Evolutionary conservation across 352 stramenopile species (phyloP).

Genomic region (Phytophthora nicotianae): DNA sequence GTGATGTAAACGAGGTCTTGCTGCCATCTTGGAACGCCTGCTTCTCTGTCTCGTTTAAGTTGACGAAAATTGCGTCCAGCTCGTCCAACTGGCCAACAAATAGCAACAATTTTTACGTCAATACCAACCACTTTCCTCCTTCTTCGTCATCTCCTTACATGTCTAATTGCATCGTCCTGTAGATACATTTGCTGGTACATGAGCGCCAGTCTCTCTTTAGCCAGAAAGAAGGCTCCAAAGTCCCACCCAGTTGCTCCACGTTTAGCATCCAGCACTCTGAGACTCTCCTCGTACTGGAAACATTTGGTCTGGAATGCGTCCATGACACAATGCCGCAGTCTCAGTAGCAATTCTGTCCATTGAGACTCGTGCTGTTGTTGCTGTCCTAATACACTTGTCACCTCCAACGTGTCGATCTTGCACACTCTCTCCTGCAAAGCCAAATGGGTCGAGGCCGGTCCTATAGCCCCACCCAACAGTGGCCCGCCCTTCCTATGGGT

Average conservation of each 20-base stretch:
- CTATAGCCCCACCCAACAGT: slow-evolving; percentile 11
- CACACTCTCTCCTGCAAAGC: slow-evolving; percentile 64
- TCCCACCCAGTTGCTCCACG: slow-evolving; percentile 62
- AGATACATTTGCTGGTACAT: slow-evolving; percentile 89
- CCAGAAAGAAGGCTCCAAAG: slow-evolving; percentile 79
- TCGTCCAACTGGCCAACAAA: slow-evolving; percentile 62
- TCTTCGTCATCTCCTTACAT: slow-evolving; percentile 48
- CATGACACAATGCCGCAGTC: slow-evolving; percentile 79
- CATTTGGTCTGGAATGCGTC: slow-evolving; percentile 81
- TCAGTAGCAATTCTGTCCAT: slow-evolving; percentile 77
- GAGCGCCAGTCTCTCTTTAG: slow-evolving; percentile 78
- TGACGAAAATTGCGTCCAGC: slow-evolving; percentile 76
- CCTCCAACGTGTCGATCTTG: slow-evolving; percentile 84
- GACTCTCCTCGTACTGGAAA: slow-evolving; percentile 79
- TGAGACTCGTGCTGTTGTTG: slow-evolving; percentile 82
- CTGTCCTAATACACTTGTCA: slow-evolving; percentile 68
- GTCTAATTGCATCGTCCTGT: slow-evolving; percentile 79
- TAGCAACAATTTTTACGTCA: background rate
- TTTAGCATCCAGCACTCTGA: slow-evolving; percentile 68
- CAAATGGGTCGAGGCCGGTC: slow-evolving; percentile 12
- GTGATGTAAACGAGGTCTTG: slow-evolving; percentile 28
- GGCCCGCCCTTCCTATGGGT: slow-evolving; percentile 41
- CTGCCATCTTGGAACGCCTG: slow-evolving; percentile 24
- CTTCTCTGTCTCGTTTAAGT: slow-evolving; percentile 43
- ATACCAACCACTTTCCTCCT: background rate